Evolutionary conservation across 2,329 filamentous ascomycete species (phyloP).

Genomic region (Arthrobotrys pseudoclavata): DNA sequence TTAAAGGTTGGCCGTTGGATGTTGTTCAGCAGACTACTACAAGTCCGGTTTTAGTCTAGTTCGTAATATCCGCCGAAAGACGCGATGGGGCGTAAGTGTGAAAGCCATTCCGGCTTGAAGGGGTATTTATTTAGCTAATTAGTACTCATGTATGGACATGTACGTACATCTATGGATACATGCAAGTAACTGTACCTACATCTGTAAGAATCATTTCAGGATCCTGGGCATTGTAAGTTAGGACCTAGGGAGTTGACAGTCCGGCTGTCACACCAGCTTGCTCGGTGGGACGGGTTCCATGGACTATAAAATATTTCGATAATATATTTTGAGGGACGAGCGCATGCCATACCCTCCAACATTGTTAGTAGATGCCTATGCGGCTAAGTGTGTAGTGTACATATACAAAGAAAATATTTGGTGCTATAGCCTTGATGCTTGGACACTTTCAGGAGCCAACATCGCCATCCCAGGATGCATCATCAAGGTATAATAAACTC

Average conservation of each 20-base stretch:
- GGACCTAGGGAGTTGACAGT: background rate
- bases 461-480: background rate
- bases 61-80: constrained; percentile 16
- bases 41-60: background rate
- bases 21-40: background rate
- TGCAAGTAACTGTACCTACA: constrained; percentile 13
- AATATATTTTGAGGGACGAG: background rate
- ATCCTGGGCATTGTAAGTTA: background rate
- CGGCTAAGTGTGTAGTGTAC: constrained; percentile 27
- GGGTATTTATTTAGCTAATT: constrained; percentile 6
- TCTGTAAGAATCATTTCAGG: background rate
- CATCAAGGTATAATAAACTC: background rate
- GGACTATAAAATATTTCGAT: background rate
- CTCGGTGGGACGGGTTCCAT: background rate
- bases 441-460: background rate
- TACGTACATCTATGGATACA: background rate
- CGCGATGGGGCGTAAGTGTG: constrained; percentile 11
- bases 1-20: background rate
- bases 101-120: constrained; percentile 30
- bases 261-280: background rate
- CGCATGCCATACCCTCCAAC: background rate
- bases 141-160: background rate
- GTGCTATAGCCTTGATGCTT: background rate
- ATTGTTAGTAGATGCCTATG: constrained; percentile 8
- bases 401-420: constrained; percentile 30